Percentiles rank a stretch among this genome's conserved stretches.
These are phyloP conservation scores for Plasmodium vivax DNA, from an alignment of 169 alveolate genomes.

Conservation along the genomic window DNA sequence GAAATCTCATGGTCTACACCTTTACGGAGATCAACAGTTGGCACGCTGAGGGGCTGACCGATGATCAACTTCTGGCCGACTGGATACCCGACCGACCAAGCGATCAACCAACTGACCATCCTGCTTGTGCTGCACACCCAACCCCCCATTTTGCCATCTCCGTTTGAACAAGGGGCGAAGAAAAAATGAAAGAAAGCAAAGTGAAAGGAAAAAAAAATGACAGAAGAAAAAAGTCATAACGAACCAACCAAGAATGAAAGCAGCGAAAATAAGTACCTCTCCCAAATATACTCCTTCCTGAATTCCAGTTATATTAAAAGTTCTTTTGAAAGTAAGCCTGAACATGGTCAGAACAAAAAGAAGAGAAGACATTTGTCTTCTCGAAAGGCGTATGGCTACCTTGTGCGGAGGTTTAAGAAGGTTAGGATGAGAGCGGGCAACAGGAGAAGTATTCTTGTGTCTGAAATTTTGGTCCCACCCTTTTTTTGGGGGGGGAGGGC, in stretches of 20 bases:
- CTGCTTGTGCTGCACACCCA: background rate
- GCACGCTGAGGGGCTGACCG: background rate
- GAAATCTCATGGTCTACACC: background rate
- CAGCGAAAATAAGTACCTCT: conserved; percentile 63
- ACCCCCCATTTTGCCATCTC: background rate
- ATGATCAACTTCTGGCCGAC: background rate
- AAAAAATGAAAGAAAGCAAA: conserved; percentile 26
- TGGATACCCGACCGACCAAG: background rate
- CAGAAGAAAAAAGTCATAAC: conserved; percentile 49
- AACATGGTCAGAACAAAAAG: conserved; percentile 21
- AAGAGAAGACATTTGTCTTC: conserved; percentile 42
- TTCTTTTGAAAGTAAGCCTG: conserved; percentile 30
- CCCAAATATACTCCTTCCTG: conserved; percentile 68
- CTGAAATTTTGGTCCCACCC: background rate
- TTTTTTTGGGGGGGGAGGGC: background rate
- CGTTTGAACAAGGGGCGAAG: background rate
- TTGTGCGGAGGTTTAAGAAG: conserved; percentile 39
- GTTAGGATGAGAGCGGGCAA: background rate
- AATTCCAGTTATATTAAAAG: conserved; percentile 62
- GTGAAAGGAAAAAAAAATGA: conserved; percentile 26
- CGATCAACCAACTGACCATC: background rate
- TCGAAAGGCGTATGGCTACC: conserved; percentile 41
- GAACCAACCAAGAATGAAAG: conserved; percentile 48
- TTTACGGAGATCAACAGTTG: background rate
- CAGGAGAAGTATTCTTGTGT: background rate